These are phyloP conservation scores for Nemania sp. DNA, from an alignment of 2,329 filamentous ascomycete genomes.

Conservation along the genomic window DNA sequence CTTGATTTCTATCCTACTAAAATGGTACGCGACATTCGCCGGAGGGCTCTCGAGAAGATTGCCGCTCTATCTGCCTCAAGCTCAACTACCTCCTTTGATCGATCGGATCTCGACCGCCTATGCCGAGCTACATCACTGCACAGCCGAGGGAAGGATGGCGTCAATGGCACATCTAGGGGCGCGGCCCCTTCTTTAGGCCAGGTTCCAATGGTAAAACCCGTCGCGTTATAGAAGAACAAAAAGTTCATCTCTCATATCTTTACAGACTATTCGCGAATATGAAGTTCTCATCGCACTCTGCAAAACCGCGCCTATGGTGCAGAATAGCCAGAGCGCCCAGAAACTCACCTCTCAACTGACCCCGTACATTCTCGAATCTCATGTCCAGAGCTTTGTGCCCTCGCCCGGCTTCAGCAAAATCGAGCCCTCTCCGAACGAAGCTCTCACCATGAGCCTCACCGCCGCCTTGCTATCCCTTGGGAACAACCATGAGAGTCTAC, in stretches of 20 bases:
- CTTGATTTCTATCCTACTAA: neutral
- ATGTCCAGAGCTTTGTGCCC: constrained; percentile 73
- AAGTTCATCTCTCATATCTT: constrained; percentile 26
- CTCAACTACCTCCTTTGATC: constrained; percentile 58
- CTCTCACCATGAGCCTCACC: constrained; percentile 76
- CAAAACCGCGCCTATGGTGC: constrained; percentile 79
- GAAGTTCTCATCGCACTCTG: constrained; percentile 90
- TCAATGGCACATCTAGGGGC: constrained; percentile 53
- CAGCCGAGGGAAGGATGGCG: constrained; percentile 46
- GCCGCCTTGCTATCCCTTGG: constrained; percentile 82
- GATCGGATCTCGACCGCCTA: constrained; percentile 65
- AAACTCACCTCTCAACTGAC: constrained; percentile 78
- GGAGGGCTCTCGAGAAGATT: constrained; percentile 66
- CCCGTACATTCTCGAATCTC: constrained; percentile 84
- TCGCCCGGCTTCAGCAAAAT: constrained; percentile 83
- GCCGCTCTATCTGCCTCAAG: constrained; percentile 63
- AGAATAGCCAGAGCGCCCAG: constrained; percentile 71
- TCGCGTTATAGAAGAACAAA: neutral
- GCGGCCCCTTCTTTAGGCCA: constrained; percentile 50
- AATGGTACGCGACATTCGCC: constrained; percentile 62
- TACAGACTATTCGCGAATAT: constrained; percentile 81
- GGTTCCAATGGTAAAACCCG: constrained; percentile 63
- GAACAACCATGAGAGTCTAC: constrained; percentile 69
- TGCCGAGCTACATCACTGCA: constrained; percentile 60
- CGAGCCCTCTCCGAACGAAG: constrained; percentile 87